Base-by-base conservation (phyloP, 176 grass and related monocot genomes). In the Carex cristatella region DNA sequence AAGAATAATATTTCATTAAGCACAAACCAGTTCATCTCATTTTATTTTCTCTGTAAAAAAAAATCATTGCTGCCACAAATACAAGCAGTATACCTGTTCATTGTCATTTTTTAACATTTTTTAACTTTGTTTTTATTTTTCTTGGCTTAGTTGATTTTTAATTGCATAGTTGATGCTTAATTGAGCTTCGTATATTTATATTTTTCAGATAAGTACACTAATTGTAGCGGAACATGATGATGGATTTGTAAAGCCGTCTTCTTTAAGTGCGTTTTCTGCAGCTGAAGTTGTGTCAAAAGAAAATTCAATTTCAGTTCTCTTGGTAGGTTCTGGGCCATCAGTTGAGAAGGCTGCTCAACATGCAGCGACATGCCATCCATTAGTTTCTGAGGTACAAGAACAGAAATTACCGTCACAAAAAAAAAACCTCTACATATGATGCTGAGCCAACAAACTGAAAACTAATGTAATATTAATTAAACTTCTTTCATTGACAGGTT, bases 141-240 rank as follows among this genome's bases (percentile, higher is more conserved):
- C 6, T 66, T 14, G 51, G 11, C 65, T 69, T 78, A 30, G 13
- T 49, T 80, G 28, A 27, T 58, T 42, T 49, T n/a, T 46, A 49
- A 16, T 37, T 31, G 15, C 55, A 84, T 31, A 12, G 31, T 3
- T 79, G 2, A 19, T 2, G n/a, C 68, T 31, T 40, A 55, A 79
- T 16, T 18, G 54, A 16, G 10, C 55, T 49, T 7, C 55, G 18
- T 77, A 63, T 12, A 4, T 59, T 19, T 40, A 4, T 28, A 32
- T 57, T 66, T 48, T 48, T 65, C 78, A 98, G 95, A 88, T 87
- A 69, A 94, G 90, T 91, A 98, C 91, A 28, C 80, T 98, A 42
- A 83, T 98, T 64, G 48, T 98, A 0, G 95, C 90, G 40, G 95
- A 98, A 61, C 93, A 95, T 55, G 91, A 98, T 65, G 95, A 87